These are phyloP conservation scores for Fagopyrum tataricum DNA, from an alignment of 148 eudicot genomes.

Conservation along the genomic window DNA sequence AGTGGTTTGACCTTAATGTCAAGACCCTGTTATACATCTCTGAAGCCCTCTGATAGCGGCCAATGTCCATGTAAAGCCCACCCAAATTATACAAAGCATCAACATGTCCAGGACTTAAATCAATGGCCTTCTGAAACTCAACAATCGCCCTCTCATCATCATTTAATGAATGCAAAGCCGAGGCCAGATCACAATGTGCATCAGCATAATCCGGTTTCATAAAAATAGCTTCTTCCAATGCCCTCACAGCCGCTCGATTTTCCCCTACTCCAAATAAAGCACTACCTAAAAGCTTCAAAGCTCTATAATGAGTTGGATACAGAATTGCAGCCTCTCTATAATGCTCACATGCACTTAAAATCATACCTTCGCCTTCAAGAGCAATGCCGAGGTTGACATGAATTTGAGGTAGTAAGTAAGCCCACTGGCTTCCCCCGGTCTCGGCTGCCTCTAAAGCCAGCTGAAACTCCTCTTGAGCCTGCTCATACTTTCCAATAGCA, in stretches of 20 bases:
- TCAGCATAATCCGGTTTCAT: conserved; percentile 91
- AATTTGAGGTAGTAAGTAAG: conserved; percentile 86
- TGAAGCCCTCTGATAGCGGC: conserved; percentile 93
- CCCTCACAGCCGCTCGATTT: conserved; percentile 44
- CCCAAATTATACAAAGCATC: conserved; percentile 96
- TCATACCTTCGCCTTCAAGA: conserved; percentile 90
- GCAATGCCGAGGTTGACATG: conserved; percentile 95
- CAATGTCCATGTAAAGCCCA: conserved; percentile 97
- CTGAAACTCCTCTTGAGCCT: conserved; percentile 72
- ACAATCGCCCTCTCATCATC: conserved; percentile 92
- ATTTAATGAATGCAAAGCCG: conserved; percentile 21
- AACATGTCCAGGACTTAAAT: conserved; percentile 84
- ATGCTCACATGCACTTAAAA: conserved; percentile 96
- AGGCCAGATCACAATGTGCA: conserved; percentile 45
- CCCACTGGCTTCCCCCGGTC: conserved; percentile 87
- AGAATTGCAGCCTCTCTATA: conserved; percentile 95
- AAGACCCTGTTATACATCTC: conserved; percentile 98
- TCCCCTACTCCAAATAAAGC: conserved; percentile 94
- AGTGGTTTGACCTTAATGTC: conserved; percentile 83
- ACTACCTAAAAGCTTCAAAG: conserved; percentile 95
- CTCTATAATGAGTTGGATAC: conserved; percentile 92
- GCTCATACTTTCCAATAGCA: conserved; percentile 44
- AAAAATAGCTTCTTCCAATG: conserved; percentile 87
- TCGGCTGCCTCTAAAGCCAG: conserved; percentile 87
- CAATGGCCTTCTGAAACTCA: conserved; percentile 98